These are phyloP conservation scores for Kuraishia molischiana DNA, from an alignment of 805 yeast species.

Conservation along the genomic window DNA sequence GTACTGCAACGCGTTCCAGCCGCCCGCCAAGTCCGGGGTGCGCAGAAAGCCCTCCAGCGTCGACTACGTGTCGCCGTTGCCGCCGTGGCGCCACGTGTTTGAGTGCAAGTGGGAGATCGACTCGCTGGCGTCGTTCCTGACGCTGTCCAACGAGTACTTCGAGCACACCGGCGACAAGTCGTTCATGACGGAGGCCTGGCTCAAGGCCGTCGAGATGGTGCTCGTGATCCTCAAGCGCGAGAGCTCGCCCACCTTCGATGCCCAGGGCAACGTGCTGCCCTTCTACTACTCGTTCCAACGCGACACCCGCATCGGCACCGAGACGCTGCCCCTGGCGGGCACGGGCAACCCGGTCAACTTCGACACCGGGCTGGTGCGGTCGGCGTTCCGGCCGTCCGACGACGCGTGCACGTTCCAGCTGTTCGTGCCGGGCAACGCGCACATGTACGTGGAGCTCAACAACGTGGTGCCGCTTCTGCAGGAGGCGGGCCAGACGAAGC, in stretches of 20 bases:
- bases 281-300: conserved; percentile 63
- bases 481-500: conserved; percentile 6
- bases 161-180: conserved; percentile 40
- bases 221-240: conserved; percentile 49
- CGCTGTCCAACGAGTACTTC: conserved; percentile 63
- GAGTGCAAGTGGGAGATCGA: conserved; percentile 90
- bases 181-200: conserved; percentile 43
- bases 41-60: conserved; percentile 38
- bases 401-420: conserved; percentile 77
- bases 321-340: conserved; percentile 71
- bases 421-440: conserved; percentile 82
- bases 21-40: conserved; percentile 50
- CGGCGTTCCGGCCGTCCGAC: conserved; percentile 84
- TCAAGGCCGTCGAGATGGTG: conserved; percentile 42
- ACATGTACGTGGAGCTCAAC: conserved; percentile 54
- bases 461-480: conserved; percentile 21
- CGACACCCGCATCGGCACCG: conserved; percentile 66
- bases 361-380: conserved; percentile 63
- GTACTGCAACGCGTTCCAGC: conserved; percentile 88
- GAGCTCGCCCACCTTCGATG: conserved; percentile 48
- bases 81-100: conserved; percentile 64
- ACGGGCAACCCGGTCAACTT: conserved; percentile 75
- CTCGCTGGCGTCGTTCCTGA: conserved; percentile 73
- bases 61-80: conserved; percentile 61
- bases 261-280: conserved; percentile 34